A percentile compares a stretch with the other conserved stretches of the same genome.
These are phyloP conservation scores for Lagerstroemia speciosa DNA, from an alignment of 345 rosid genomes.

Conservation along the genomic window DNA sequence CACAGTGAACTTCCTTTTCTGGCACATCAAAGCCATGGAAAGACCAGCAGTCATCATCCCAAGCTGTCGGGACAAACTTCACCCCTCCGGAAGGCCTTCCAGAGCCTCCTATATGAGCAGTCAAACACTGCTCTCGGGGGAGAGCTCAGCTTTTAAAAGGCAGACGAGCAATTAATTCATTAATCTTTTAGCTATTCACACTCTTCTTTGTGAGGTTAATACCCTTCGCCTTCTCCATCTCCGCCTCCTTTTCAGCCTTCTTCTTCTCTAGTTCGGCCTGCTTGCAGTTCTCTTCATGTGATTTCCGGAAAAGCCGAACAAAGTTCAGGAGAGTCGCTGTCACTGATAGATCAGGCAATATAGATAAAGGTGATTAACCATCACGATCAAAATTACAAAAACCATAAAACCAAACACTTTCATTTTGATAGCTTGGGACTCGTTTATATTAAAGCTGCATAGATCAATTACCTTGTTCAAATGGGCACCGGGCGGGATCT, in stretches of 20 bases:
- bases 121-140: not conserved
- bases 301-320: constrained; percentile 76
- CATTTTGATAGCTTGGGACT: not conserved
- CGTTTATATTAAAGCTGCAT: constrained; percentile 6
- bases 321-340: constrained; percentile 77
- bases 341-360: constrained; percentile 41
- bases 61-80: not conserved
- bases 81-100: not conserved
- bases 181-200: constrained; percentile 31
- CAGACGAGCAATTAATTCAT: not conserved
- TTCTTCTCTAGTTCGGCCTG: constrained; percentile 88
- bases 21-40: constrained; percentile 7
- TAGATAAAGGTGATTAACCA: not conserved
- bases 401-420: not conserved
- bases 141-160: not conserved
- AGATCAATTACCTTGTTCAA: constrained; percentile 82
- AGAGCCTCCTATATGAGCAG: not conserved
- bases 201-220: constrained; percentile 48
- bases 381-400: not conserved
- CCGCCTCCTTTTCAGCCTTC: constrained; percentile 89
- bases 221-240: constrained; percentile 82
- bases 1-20: not conserved
- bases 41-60: not conserved
- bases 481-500: constrained; percentile 92
- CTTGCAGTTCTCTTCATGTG: constrained; percentile 88